Percentiles rank a stretch among this genome's conserved stretches.
Conservation (phyloP, 495 filamentous ascomycete species). For the Hyaloscypha bicolor region DNA sequence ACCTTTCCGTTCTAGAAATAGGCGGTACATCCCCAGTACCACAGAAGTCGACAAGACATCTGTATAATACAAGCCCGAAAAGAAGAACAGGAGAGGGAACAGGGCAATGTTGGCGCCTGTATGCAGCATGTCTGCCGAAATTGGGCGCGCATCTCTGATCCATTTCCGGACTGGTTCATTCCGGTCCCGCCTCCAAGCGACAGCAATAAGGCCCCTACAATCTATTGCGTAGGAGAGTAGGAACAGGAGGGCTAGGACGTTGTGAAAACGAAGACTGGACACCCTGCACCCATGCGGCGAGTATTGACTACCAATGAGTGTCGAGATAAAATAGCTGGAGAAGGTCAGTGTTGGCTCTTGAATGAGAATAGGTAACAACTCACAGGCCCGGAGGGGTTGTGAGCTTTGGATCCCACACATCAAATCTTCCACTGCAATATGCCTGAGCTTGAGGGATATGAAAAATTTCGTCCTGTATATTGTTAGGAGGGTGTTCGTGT, state of each 20-base stretch:
- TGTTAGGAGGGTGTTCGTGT: not conserved
- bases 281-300: slow-evolving; percentile 44
- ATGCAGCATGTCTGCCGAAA: slow-evolving; percentile 44
- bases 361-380: not conserved
- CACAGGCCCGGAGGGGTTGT: slow-evolving; percentile 92
- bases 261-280: slow-evolving; percentile 51
- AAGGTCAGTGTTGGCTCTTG: slow-evolving; percentile 3
- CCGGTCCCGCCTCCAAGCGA: slow-evolving; percentile 4
- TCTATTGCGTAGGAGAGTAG: slow-evolving; percentile 38
- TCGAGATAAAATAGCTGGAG: slow-evolving; percentile 57
- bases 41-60: slow-evolving; percentile 73
- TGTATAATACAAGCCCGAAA: slow-evolving; percentile 92
- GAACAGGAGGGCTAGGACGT: slow-evolving; percentile 47
- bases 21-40: slow-evolving; percentile 67
- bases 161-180: slow-evolving; percentile 22
- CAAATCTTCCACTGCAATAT: slow-evolving; percentile 77
- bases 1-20: slow-evolving; percentile 51
- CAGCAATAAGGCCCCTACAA: slow-evolving; percentile 36
- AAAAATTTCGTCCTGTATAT: slow-evolving; percentile 83
- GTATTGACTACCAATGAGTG: slow-evolving; percentile 40
- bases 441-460: slow-evolving; percentile 89
- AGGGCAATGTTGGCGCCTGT: slow-evolving; percentile 78
- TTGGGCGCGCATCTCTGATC: not conserved
- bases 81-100: slow-evolving; percentile 93
- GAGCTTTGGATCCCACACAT: slow-evolving; percentile 91